These are phyloP conservation scores for Cajanus cajan DNA, from an alignment of 306 rosid species.

Conservation along the genomic window DNA sequence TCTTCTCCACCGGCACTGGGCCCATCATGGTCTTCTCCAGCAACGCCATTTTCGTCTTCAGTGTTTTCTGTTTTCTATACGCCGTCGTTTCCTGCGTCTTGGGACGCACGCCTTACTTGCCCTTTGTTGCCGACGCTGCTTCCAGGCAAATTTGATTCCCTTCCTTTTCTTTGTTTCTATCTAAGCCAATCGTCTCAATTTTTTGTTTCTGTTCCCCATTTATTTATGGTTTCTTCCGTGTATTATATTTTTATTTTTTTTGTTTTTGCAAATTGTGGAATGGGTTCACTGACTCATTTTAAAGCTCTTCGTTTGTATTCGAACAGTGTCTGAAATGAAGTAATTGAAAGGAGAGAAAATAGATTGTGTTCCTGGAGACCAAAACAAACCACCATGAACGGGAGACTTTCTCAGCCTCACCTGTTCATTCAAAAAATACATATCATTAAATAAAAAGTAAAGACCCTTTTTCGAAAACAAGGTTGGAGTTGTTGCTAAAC, in stretches of 20 bases:
- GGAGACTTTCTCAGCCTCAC: too few species aligned
- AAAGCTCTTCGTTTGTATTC: too few species aligned
- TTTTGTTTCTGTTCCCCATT: too few species aligned
- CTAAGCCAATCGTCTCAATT: neutral
- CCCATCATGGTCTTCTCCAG: constrained; percentile 56
- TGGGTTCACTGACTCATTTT: too few species aligned
- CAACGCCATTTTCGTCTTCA: constrained; percentile 57
- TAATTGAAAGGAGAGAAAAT: too few species aligned
- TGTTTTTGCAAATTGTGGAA: too few species aligned
- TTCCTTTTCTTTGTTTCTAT: neutral
- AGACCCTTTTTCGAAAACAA: neutral
- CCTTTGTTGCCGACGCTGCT: constrained; percentile 89
- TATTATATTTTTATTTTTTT: too few species aligned
- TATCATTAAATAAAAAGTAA: neutral
- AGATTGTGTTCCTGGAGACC: too few species aligned
- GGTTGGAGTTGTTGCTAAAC: constrained; percentile 2
- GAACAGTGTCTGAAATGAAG: too few species aligned
- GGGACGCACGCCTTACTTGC: constrained; percentile 76
- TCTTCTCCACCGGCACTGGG: constrained; percentile 67
- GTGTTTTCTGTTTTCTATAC: constrained; percentile 60
- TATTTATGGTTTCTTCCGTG: neutral
- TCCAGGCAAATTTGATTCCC: constrained; percentile 61
- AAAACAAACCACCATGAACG: too few species aligned
- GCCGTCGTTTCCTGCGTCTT: constrained; percentile 51
- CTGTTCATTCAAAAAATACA: constrained; percentile 52